Evolutionary conservation across 2,329 filamentous ascomycete genomes (phyloP).

Genomic region (Clarireedia monteithiana): DNA sequence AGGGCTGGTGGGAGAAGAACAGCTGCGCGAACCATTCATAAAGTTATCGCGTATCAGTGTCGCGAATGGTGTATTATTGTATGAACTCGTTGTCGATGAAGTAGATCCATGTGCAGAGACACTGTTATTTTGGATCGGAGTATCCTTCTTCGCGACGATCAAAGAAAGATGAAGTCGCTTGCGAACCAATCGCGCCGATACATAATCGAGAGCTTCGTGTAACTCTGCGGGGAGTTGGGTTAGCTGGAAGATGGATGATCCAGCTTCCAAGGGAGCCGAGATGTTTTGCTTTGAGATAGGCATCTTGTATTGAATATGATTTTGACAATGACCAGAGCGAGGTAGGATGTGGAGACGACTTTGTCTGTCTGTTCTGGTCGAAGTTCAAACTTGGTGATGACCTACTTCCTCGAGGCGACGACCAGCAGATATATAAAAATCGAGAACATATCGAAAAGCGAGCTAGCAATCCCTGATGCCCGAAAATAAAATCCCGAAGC

Average conservation of each 20-base stretch:
- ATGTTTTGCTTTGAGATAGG: slow-evolving; percentile 43
- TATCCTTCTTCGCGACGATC: slow-evolving; percentile 47
- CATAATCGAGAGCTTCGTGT: slow-evolving; percentile 48
- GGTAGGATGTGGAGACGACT: neutral
- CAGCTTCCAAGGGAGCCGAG: slow-evolving; percentile 56
- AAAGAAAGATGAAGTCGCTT: slow-evolving; percentile 51
- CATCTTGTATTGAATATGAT: slow-evolving; percentile 15
- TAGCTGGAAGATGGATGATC: slow-evolving; percentile 49
- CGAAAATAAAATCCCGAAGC: slow-evolving; percentile 1
- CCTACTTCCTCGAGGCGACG: neutral
- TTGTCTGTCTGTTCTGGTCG: neutral
- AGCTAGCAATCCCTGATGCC: neutral
- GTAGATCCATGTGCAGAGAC: slow-evolving; percentile 4
- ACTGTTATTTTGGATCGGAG: slow-evolving; percentile 28
- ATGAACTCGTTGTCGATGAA: slow-evolving; percentile 16
- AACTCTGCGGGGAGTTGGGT: slow-evolving; percentile 50
- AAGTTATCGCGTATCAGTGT: neutral
- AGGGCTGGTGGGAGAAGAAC: slow-evolving; percentile 8
- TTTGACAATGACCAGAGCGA: neutral
- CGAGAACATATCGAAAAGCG: neutral
- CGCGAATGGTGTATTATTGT: slow-evolving; percentile 9
- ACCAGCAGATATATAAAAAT: slow-evolving; percentile 1
- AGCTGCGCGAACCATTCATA: neutral
- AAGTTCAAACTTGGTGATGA: slow-evolving; percentile 3
- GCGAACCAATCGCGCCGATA: slow-evolving; percentile 46